phyloP scores from a whole-genome alignment of 2,329 filamentous ascomycete genomes.

The Aspergillus japonicus region DNA sequence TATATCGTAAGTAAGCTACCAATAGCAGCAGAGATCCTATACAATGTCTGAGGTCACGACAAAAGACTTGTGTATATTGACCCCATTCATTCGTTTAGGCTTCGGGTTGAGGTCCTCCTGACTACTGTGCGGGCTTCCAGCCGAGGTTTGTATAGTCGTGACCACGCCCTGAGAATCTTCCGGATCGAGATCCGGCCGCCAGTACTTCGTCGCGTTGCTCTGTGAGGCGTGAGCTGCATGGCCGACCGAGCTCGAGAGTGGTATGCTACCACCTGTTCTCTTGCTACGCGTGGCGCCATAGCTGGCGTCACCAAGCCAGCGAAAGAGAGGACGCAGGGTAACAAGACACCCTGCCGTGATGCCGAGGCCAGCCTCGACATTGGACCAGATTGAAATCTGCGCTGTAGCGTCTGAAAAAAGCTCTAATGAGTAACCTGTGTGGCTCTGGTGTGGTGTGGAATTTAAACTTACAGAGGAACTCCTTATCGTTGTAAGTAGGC shows the following conservation, averaged over 20 bases:
- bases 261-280: slow-evolving; percentile 28
- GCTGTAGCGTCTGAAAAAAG: slow-evolving; percentile 30
- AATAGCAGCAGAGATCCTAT: slow-evolving; percentile 6
- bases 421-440: slow-evolving; percentile 13
- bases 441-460: neutral
- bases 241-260: slow-evolving; percentile 31
- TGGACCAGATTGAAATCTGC: slow-evolving; percentile 44
- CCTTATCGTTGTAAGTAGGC: slow-evolving; percentile 30
- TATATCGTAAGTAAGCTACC: neutral
- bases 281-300: slow-evolving; percentile 27
- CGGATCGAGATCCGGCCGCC: slow-evolving; percentile 32
- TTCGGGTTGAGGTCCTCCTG: slow-evolving; percentile 35
- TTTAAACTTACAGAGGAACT: slow-evolving; percentile 36
- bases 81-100: slow-evolving; percentile 24
- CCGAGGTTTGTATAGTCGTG: slow-evolving; percentile 31
- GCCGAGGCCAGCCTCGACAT: slow-evolving; percentile 39
- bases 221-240: slow-evolving; percentile 14
- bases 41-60: slow-evolving; percentile 29
- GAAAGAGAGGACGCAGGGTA: slow-evolving; percentile 51
- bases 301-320: slow-evolving; percentile 34
- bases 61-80: slow-evolving; percentile 38
- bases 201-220: slow-evolving; percentile 28
- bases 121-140: slow-evolving; percentile 30
- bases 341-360: slow-evolving; percentile 51
- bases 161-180: slow-evolving; percentile 27